Base-by-base conservation (phyloP, 306 rosid genomes). In the Pterocarpus macrocarpus region DNA sequence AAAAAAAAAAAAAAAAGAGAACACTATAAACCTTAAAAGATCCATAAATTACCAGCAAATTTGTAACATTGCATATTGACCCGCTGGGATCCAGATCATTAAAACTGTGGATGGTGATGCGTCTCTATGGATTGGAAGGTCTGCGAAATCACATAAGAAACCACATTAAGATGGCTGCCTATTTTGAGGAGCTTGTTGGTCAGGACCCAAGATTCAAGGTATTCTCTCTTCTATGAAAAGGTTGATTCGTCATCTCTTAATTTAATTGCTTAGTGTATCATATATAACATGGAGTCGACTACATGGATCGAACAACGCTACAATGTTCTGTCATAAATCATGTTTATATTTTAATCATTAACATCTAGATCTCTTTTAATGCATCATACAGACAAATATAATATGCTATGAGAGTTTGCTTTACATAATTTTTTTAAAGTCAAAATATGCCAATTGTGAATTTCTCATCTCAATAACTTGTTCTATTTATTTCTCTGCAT, bases 71-170 rank as follows among this genome's bases (percentile, higher is more conserved):
- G 30, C 49, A 16, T 17, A 56, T 56, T 78, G 68, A 77, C 82
- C 63, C 76, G 22, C 73, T 80, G 69, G 35, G 22, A 73, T 63
- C 50, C 80, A 95, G 99, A 85, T 93, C 98, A 67, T 82, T 93
- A 75, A 95, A 95, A 83, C 90, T 93, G 36, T 93, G 97, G 99
- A 90, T 93, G 97, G 98, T 93, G 78, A 56, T 95, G 61, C 89
- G 99, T 30, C 92, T 95, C 59, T 93, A 95, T 70, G 99, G 99
- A 81, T 57, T 91, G 80, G 97, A 93, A 74, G 94, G 92, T 69
- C 87, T 95, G 72, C 91, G 80, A 74, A 64, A 71, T 78, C 87
- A 93, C 87, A 81, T 91, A 83, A 87, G 95, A 88, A 87, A 81
- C 80, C 97, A 93, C 81, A 90, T 91, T 80, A 88, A 81, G 71